A percentile compares a stretch with the other conserved stretches of the same genome.
These are phyloP conservation scores for Manihot esculenta DNA, from an alignment of 441 rosid genomes.

Conservation along the genomic window DNA sequence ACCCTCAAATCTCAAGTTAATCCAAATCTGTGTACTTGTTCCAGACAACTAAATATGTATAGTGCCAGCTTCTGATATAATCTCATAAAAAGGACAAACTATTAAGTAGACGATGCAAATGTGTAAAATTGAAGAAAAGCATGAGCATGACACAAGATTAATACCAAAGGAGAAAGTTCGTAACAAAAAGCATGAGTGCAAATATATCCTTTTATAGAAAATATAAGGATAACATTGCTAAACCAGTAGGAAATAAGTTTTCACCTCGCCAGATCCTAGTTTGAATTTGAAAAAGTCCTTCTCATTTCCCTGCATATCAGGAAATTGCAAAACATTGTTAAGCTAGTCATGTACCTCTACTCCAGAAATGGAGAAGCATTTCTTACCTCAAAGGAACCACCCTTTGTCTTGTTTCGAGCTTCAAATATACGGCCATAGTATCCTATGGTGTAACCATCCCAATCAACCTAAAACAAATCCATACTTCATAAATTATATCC, in stretches of 20 bases:
- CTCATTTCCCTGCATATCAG: slow-evolving; percentile 72
- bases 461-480: slow-evolving; percentile 64
- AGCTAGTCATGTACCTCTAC: slow-evolving; percentile 10
- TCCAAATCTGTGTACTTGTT: slow-evolving; percentile 9
- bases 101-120: background rate
- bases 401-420: slow-evolving; percentile 97
- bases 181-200: background rate
- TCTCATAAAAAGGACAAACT: background rate
- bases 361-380: slow-evolving; percentile 19
- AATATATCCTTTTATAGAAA: background rate
- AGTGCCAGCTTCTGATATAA: background rate
- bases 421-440: slow-evolving; percentile 98
- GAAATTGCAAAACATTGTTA: slow-evolving; percentile 16
- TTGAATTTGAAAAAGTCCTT: slow-evolving; percentile 83
- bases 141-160: background rate
- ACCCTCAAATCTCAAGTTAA: slow-evolving; percentile 4
- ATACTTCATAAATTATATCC: slow-evolving; percentile 15
- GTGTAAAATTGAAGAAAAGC: background rate
- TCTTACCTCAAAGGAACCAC: slow-evolving; percentile 89
- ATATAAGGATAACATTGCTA: background rate
- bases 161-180: slow-evolving; percentile 1
- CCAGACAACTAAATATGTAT: background rate
- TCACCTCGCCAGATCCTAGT: slow-evolving; percentile 72
- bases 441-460: slow-evolving; percentile 98
- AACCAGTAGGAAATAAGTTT: slow-evolving; percentile 15